Base-by-base conservation (phyloP, 2,329 filamentous ascomycete species). In the Ophiosphaerella narmari region DNA sequence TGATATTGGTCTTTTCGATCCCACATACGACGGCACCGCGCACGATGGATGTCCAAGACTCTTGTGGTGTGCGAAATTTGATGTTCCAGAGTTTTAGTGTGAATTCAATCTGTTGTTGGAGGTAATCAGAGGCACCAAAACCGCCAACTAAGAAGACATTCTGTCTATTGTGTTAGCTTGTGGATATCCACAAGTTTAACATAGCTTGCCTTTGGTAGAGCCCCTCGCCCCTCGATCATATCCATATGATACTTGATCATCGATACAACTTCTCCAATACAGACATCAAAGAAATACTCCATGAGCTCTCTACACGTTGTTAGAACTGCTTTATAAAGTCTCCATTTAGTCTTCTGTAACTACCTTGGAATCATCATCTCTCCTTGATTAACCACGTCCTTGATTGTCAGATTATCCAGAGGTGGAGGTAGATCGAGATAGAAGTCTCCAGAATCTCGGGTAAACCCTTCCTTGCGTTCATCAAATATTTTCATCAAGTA, bases 11-110 rank as follows among this genome's bases (percentile, higher is more conserved):
- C 38, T 63, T 66, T 42, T 66, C 63, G 21, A 68, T 59, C 14
- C 63, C 65, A 29, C 52, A 63, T n/a, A 65, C 48, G 3, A 63
- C 57, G 8, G 64, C 62, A 13, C 65, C 65, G 44, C 43, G 60
- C 18, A 63, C 59, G 39, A 60, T 53, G 5, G 54, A 52, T 32
- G 65, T 43, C 66, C 62, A 58, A 24, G 57, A 63, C 11, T 50
- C 50, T 14, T 62, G 41, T 7, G 60, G 62, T 29, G 37, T 46
- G 16, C 55, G 55, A 11, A 65, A 37, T 13, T 54, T 36, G 31
- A 63, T 50, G 5, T 54, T 40, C 43, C 43, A 48, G 7, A 31
- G 37, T 3, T 42, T 36, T 2, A 62, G 33, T 26, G 54, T 47
- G 41, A 54, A 21, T 38, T 51, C 36, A 16, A 65, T 41, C 21